Base-by-base conservation (phyloP, 2,329 filamentous ascomycete species). In the Aspergillus pseudoglaucus region DNA sequence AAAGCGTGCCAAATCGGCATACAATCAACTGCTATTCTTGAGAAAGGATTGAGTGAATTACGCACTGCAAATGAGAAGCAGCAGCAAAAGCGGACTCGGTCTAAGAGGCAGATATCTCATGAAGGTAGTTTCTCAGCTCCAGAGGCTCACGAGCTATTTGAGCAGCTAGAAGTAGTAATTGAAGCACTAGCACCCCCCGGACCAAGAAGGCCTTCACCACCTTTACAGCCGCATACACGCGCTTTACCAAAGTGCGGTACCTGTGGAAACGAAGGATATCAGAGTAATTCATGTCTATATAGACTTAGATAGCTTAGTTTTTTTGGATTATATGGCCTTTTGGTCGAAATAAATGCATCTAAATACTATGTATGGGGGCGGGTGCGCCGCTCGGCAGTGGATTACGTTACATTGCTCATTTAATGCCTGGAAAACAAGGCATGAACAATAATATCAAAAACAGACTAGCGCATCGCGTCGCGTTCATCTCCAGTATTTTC, bases 381-480 rank as follows among this genome's bases (percentile, higher is more conserved):
- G n/a, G n/a, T n/a, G n/a, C n/a, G n/a, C n/a, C n/a, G n/a, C n/a
- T n/a, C n/a, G n/a, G n/a, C n/a, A n/a, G n/a, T n/a, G n/a, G n/a
- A n/a, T n/a, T n/a, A n/a, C n/a, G n/a, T n/a, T n/a, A n/a, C n/a
- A n/a, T n/a, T 20, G 20, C 25, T 10, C 25, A 2, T 2, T 27
- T 10, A 9, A 3, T 44, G 42, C 47, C 43, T 50, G 20, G 12
- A 41, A 22, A n/a, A 22, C 7, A 32, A 50, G 32, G 49, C 41
- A 44, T 2, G 2, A 1, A 17, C 10, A 18, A 30, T 38, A 1
- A 46, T 12, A 48, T 58, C 57, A 10, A 48, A 65, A 59, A n/a
- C 2, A 57, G 63, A 49, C 56, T 67, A 68, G 64, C 56, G 58
- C 39, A 44, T 60, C 56, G 56, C 59, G 61, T 61, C 63, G 59